Percentiles rank a stretch among this genome's conserved stretches.
These are phyloP conservation scores for Teunomyces gatunensis DNA, from an alignment of 805 yeast genomes.

Conservation along the genomic window DNA sequence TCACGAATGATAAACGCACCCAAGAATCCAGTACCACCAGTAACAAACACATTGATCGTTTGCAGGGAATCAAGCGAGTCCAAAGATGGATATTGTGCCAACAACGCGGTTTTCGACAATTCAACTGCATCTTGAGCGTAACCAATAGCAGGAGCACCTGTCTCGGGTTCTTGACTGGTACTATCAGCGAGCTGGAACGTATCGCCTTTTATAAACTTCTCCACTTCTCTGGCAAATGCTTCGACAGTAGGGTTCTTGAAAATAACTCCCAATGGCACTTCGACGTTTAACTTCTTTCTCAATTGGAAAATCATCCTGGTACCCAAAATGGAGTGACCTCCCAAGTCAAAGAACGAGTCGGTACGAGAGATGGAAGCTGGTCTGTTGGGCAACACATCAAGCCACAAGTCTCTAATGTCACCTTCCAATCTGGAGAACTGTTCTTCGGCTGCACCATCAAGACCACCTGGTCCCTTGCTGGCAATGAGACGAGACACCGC, in stretches of 20 bases:
- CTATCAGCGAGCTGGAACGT: conserved; percentile 42
- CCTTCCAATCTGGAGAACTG: conserved; percentile 62
- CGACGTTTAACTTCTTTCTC: conserved; percentile 72
- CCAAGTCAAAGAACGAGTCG: conserved; percentile 94
- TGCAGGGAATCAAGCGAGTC: conserved; percentile 31
- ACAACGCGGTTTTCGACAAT: conserved; percentile 41
- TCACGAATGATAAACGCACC: conserved; percentile 88
- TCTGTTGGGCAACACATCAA: conserved; percentile 74
- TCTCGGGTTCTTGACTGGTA: conserved; percentile 20
- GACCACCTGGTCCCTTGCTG: conserved; percentile 27
- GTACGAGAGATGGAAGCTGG: conserved; percentile 74
- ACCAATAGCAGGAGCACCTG: conserved; percentile 28
- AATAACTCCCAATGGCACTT: conserved; percentile 84
- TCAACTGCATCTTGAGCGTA: conserved; percentile 76
- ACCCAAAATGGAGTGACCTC: conserved; percentile 97
- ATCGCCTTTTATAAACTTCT: conserved; percentile 50
- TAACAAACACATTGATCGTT: conserved; percentile 66
- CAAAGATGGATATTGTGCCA: conserved; percentile 45
- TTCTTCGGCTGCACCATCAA: conserved; percentile 39
- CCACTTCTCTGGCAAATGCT: conserved; percentile 73
- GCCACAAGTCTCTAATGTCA: conserved; percentile 79
- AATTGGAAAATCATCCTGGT: conserved; percentile 95
- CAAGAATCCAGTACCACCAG: conserved; percentile 96
- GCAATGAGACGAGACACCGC: conserved; percentile 60
- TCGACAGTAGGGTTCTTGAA: conserved; percentile 86